phyloP scores from a whole-genome alignment of 495 filamentous ascomycete species.

The Oidiodendron maius region DNA sequence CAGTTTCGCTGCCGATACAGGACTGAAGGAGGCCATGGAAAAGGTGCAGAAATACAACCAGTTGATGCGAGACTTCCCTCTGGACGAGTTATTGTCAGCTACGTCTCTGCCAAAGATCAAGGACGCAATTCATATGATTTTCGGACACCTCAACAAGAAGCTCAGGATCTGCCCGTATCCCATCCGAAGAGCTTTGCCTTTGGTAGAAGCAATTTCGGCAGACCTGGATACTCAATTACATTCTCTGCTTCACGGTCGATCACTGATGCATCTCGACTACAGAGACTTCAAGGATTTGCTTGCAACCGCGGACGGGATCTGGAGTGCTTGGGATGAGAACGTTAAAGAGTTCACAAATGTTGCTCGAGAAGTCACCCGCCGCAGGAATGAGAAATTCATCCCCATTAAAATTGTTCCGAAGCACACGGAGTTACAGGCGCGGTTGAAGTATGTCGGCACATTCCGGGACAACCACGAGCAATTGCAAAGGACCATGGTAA shows the following conservation, averaged over 20 bases:
- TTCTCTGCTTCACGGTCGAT: slow-evolving; percentile 73
- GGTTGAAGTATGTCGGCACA: slow-evolving; percentile 84
- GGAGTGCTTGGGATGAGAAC: slow-evolving; percentile 88
- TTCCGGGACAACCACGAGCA: slow-evolving; percentile 97
- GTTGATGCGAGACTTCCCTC: slow-evolving; percentile 93
- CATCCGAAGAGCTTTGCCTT: slow-evolving; percentile 79
- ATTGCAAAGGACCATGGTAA: slow-evolving; percentile 89
- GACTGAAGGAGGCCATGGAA: slow-evolving; percentile 89
- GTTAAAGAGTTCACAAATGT: slow-evolving; percentile 97
- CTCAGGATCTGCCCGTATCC: slow-evolving; percentile 92
- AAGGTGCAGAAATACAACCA: slow-evolving; percentile 97
- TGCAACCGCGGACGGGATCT: slow-evolving; percentile 76
- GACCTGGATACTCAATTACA: slow-evolving; percentile 86
- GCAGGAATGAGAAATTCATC: slow-evolving; percentile 93
- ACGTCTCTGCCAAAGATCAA: slow-evolving; percentile 86
- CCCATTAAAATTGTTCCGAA: slow-evolving; percentile 88
- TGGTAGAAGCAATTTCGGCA: slow-evolving; percentile 97
- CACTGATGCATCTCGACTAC: slow-evolving; percentile 88
- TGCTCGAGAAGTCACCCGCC: slow-evolving; percentile 84
- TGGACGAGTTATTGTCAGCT: slow-evolving; percentile 84
- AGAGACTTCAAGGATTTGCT: slow-evolving; percentile 82
- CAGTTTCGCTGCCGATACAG: slow-evolving; percentile 92
- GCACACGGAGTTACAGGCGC: slow-evolving; percentile 80
- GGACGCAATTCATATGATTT: slow-evolving; percentile 81
- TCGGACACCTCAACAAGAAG: slow-evolving; percentile 93